Base-by-base conservation (phyloP, 2,329 filamentous ascomycete genomes). In the Xylaria sp. region DNA sequence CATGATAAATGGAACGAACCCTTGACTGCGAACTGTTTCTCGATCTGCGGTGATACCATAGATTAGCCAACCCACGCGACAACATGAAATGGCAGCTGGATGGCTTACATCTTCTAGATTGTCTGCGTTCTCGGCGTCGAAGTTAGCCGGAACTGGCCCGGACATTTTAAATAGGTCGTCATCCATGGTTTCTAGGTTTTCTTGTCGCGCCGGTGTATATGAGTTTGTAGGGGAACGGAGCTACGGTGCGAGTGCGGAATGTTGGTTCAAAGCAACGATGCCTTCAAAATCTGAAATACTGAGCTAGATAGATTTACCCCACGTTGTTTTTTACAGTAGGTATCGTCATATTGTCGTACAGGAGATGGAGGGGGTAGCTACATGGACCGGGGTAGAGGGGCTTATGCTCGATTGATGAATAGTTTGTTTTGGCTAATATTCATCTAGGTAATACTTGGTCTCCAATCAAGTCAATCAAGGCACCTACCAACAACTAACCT, bases 11-110 rank as follows among this genome's bases (percentile, higher is more conserved):
- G 23, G 13, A 20, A 57, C 65, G n/a, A 48, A 93, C 92, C 92
- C 86, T 98, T 98, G 76, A 99, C 96, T 36, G 96, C 96, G 78
- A 99, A 99, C 82, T 98, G 96, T 87, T 97, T 97, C 88, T 99
- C 96, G 80, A 99, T 97, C 93, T 97, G 73, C 49, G 36, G 40
- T 17, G 46, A 13, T 6, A 28, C 17, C 9, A 23, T 17, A 1
- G 38, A 49, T 66, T 62, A 68, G 60, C 38, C 6, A 56, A n/a
- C n/a, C 28, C 3, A 36, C 20, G 65, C 51, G 58, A 67, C 38
- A 40, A 23, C 11, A 11, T 46, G 17, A 23, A 10, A 26, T 38
- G 56, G 9, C 10, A 13, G 13, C 26, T 33, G 1, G 44, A 26
- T 11, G 48, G 36, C 76, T 73, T 71, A 78, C 77, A 65, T 78